phyloP scores from a whole-genome alignment of 306 rosid genomes.

The Quercus aquifolioides region DNA sequence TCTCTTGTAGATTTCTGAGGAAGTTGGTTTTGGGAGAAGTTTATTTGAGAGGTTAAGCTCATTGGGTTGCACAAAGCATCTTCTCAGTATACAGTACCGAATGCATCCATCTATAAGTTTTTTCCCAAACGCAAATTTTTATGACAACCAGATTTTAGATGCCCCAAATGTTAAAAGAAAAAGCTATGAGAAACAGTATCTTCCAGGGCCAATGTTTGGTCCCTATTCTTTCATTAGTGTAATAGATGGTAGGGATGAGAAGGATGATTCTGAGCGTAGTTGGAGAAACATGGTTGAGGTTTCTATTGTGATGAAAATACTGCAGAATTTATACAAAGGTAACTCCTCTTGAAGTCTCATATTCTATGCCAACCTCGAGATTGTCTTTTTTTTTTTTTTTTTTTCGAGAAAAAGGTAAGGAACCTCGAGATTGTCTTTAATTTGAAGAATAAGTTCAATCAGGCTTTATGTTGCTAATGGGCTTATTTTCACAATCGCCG shows the following conservation, averaged over 20 bases:
- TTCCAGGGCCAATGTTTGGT: conserved; percentile 61
- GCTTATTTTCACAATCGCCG: background rate
- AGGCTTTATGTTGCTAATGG: background rate
- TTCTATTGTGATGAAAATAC: conserved; percentile 47
- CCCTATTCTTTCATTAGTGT: conserved; percentile 74
- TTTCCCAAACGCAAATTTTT: conserved; percentile 63
- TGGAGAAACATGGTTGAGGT: conserved; percentile 68
- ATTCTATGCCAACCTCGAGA: no score
- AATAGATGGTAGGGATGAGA: conserved; percentile 65
- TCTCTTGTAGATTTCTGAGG: conserved; percentile 36
- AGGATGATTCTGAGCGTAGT: conserved; percentile 63
- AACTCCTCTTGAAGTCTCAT: background rate
- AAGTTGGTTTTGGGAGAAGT: conserved; percentile 75
- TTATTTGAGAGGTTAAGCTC: conserved; percentile 61
- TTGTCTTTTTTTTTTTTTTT: no score
- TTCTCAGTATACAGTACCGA: conserved; percentile 66
- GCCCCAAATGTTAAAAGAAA: conserved; percentile 48
- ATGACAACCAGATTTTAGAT: conserved; percentile 43
- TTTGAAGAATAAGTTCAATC: no score
- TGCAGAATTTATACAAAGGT: conserved; percentile 57
- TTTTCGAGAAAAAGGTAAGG: no score
- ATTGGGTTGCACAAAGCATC: conserved; percentile 46
- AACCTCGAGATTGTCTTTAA: no score
- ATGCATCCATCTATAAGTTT: conserved; percentile 79
- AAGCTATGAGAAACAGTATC: conserved; percentile 47